Percentiles rank a stretch among this genome's conserved stretches.
phyloP scores from a whole-genome alignment of 495 filamentous ascomycete genomes.

The Lepraria neglecta region DNA sequence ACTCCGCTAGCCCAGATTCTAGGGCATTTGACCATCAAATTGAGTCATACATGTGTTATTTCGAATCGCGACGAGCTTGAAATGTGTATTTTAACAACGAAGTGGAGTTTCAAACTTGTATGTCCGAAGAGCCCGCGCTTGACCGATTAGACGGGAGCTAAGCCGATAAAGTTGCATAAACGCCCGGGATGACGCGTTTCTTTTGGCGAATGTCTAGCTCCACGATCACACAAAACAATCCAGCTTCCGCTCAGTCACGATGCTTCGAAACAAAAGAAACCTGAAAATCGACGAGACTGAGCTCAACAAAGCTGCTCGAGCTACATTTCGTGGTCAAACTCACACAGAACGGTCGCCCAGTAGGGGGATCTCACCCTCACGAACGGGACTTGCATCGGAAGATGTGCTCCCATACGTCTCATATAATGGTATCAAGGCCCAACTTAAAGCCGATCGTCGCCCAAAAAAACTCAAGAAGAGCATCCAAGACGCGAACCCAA shows the following conservation, averaged over 20 bases:
- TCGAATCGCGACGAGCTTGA: too few relatives aligned
- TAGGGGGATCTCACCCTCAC: too few relatives aligned
- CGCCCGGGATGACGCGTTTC: constrained; percentile 4
- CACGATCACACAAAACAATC: neutral
- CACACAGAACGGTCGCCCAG: neutral
- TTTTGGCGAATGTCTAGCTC: neutral
- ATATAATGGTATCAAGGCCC: neutral
- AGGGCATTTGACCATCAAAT: too few relatives aligned
- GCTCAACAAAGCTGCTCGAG: neutral
- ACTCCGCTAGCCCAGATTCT: too few relatives aligned
- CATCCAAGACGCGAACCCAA: neutral
- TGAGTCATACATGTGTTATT: too few relatives aligned
- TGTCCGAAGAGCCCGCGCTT: constrained; percentile 6
- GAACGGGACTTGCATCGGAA: too few relatives aligned
- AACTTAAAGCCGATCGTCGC: too few relatives aligned
- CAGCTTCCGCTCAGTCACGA: neutral
- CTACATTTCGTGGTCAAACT: neutral
- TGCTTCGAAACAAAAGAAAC: constrained; percentile 1
- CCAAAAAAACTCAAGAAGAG: neutral
- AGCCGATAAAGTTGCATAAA: constrained; percentile 16
- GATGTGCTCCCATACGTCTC: neutral
- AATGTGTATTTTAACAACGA: too few relatives aligned
- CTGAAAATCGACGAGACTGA: neutral
- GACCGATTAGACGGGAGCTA: constrained; percentile 11
- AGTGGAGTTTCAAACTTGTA: too few relatives aligned